Conservation (phyloP, 2,329 filamentous ascomycete genomes). For the Fusarium sambucinum region DNA sequence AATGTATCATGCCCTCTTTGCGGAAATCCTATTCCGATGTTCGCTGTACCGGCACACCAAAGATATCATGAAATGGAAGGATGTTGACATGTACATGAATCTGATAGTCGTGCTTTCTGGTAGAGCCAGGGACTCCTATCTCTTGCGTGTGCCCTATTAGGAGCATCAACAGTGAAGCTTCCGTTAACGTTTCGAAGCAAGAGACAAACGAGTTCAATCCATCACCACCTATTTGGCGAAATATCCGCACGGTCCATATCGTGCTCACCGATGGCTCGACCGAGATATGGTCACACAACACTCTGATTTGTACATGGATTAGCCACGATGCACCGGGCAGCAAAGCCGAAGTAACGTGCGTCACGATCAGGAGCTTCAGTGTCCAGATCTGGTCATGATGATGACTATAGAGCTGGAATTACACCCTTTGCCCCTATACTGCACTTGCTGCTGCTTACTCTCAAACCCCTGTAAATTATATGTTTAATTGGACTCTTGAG, state of each 20-base stretch:
- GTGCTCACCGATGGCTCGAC: slow-evolving; percentile 39
- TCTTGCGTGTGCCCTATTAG: background rate
- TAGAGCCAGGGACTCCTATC: background rate
- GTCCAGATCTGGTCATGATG: background rate
- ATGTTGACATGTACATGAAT: slow-evolving; percentile 16
- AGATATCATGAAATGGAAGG: slow-evolving; percentile 54
- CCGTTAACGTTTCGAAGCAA: background rate
- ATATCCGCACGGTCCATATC: slow-evolving; percentile 9
- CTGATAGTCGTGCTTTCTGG: background rate
- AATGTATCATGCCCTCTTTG: slow-evolving; percentile 60
- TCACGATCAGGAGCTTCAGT: slow-evolving; percentile 3
- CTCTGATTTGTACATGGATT: slow-evolving; percentile 35
- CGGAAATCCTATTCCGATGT: slow-evolving; percentile 65
- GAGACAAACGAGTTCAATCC: background rate
- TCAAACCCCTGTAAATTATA: background rate
- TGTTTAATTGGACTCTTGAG: background rate
- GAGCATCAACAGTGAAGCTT: background rate
- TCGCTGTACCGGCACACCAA: slow-evolving; percentile 68
- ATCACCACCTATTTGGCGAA: slow-evolving; percentile 2
- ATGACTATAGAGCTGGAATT: background rate
- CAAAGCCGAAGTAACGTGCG: slow-evolving; percentile 19
- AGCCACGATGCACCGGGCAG: slow-evolving; percentile 23
- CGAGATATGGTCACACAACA: slow-evolving; percentile 36
- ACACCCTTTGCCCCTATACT: background rate
- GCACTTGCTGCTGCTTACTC: background rate